Conservation (phyloP, 1,139 yeast species). For the Suhomyces bribrorum region DNA sequence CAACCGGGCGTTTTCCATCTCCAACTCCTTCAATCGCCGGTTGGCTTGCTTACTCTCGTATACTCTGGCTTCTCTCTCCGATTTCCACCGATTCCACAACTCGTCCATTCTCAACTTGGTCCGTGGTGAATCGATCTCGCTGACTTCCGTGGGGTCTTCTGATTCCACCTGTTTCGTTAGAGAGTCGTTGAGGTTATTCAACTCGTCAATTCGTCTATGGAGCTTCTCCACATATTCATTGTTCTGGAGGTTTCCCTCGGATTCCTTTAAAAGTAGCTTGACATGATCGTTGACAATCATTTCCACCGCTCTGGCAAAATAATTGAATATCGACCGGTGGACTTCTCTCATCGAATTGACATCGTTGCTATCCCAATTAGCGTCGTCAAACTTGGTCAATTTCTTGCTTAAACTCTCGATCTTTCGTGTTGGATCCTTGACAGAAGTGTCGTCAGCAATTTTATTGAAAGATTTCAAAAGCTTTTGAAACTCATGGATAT, state of each 20-base stretch:
- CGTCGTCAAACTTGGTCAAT: constrained; percentile 14
- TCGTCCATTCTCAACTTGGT: constrained; percentile 58
- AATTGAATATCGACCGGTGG: constrained; percentile 56
- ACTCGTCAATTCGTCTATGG: constrained; percentile 33
- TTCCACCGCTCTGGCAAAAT: constrained; percentile 59
- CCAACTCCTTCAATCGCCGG: constrained; percentile 53
- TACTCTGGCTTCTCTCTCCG: constrained; percentile 69
- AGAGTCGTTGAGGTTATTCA: constrained; percentile 29
- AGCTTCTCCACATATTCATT: constrained; percentile 30
- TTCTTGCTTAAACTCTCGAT: constrained; percentile 40
- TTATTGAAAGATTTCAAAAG: constrained; percentile 50
- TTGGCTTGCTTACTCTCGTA: constrained; percentile 60
- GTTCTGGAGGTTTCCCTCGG: constrained; percentile 17
- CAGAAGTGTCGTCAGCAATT: constrained; percentile 59
- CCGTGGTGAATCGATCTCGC: constrained; percentile 29
- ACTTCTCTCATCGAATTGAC: constrained; percentile 42
- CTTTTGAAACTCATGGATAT: constrained; percentile 43
- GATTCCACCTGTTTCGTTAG: constrained; percentile 23
- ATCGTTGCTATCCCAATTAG: constrained; percentile 23
- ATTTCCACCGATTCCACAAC: constrained; percentile 62
- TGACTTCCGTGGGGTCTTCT: constrained; percentile 12
- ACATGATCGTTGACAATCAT: constrained; percentile 60
- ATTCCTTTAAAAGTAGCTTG: constrained; percentile 41
- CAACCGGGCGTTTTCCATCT: constrained; percentile 51
- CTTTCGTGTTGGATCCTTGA: constrained; percentile 56